Evolutionary conservation across 768 basidiomycete species (phyloP), one percentile per base, ranked within the genome.

Genomic region (Albatrellus ellisii): DNA sequence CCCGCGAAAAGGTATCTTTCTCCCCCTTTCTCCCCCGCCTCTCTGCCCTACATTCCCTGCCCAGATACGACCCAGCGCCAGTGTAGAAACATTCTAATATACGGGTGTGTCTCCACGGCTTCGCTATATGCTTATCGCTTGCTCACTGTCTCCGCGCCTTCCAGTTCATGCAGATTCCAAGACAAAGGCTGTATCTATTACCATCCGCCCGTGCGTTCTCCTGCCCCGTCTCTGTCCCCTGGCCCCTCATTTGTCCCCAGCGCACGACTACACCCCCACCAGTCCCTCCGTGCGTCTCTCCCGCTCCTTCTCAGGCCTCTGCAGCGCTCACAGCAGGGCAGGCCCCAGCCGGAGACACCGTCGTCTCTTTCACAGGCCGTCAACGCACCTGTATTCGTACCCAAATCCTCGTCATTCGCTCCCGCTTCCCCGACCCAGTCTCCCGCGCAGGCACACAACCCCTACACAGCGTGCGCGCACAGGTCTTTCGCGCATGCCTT

Each of bases 41-140:
- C 41, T 42, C 49, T 33, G 42, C 44, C 38, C 43, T 36, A 41
- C 35, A 37, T 41, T 49, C 28, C 36, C 20, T 18, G 47, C 31
- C 31, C 54, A 84, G 81, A 85, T 62, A 67, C 74, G 35, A 68
- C 72, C 11, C 77, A 79, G 58, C 74, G 81, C 41, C 82, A 90
- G 54, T 95, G 90, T 62, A 77, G 85, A 56, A 94, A 95, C 66
- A 77, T 91, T 39, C 65, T 84, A 58, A 91, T 94, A 48, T 84
- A 91, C 56, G 90, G 91, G 89, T 91, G 49, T 34, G 62, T 49
- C 59, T 21, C 18, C 2, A 20, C 3, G 12, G 26, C 15, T 26
- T 4, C 25, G 18, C n/a, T 3, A 49, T 27, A 4, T 8, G 12
- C 36, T 8, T 26, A 46, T 22, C 33, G 7, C 7, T 28, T 36